Percentiles rank a stretch among this genome's conserved stretches.
Evolutionary conservation across 306 rosid species (phyloP).

Genomic region (Coriaria nepalensis): DNA sequence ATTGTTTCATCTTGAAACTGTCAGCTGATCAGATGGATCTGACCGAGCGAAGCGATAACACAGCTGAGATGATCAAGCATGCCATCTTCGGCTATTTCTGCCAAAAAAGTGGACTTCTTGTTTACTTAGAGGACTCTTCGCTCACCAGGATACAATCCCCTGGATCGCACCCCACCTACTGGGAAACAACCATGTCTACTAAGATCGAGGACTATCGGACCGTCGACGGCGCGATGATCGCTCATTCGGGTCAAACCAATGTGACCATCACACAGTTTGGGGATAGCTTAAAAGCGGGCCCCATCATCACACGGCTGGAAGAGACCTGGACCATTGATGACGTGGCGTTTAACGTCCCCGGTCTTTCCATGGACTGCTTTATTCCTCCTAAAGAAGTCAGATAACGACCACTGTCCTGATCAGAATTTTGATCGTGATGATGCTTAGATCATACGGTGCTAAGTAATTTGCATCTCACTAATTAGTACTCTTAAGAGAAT

Average conservation of each 20-base stretch:
- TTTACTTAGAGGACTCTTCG: constrained; percentile 65
- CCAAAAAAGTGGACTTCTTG: constrained; percentile 72
- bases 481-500: too few species aligned
- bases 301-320: constrained; percentile 53
- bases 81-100: constrained; percentile 75
- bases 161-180: constrained; percentile 63
- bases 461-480: too few species aligned
- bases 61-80: constrained; percentile 92
- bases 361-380: constrained; percentile 77
- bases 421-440: constrained; percentile 28
- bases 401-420: constrained; percentile 18
- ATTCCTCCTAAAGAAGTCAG: constrained; percentile 70
- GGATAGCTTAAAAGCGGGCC: constrained; percentile 54
- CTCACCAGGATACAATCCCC: constrained; percentile 81
- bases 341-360: constrained; percentile 71
- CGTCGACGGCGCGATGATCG: constrained; percentile 68
- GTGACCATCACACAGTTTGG: constrained; percentile 69
- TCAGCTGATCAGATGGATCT: constrained; percentile 68
- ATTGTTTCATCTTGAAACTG: constrained; percentile 70
- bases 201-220: constrained; percentile 55
- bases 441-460: neutral
- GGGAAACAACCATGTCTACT: constrained; percentile 93
- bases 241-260: constrained; percentile 59
- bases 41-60: constrained; percentile 61
- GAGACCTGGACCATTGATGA: constrained; percentile 86